These are phyloP conservation scores for Penicillium coprophilum DNA, from an alignment of 495 filamentous ascomycete genomes.

Conservation along the genomic window DNA sequence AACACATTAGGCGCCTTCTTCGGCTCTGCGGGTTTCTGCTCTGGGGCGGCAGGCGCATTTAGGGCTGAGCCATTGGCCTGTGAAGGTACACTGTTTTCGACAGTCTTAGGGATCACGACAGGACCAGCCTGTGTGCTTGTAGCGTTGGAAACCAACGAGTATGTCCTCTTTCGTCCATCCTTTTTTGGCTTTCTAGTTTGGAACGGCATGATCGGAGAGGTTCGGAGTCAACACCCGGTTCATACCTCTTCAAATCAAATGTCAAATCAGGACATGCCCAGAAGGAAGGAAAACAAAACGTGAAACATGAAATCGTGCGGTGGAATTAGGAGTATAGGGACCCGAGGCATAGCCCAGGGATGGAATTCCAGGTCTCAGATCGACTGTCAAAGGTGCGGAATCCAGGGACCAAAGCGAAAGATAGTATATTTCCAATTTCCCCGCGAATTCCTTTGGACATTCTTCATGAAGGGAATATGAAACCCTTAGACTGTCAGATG, in stretches of 20 bases:
- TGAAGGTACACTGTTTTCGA: constrained; percentile 12
- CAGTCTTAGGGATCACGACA: constrained; percentile 23
- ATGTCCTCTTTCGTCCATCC: constrained; percentile 32
- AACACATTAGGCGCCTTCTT: constrained; percentile 42
- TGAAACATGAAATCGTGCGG: constrained; percentile 20
- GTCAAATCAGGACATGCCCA: constrained; percentile 24
- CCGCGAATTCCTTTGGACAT: constrained; percentile 20
- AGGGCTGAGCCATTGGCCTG: constrained; percentile 16
- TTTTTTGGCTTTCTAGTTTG: constrained; percentile 36
- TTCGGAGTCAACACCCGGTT: constrained; percentile 16
- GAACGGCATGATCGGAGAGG: constrained; percentile 33
- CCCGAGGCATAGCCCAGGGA: constrained; percentile 28
- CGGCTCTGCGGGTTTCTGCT: constrained; percentile 20
- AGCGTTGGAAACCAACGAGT: constrained; percentile 31
- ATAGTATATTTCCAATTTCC: constrained; percentile 25
- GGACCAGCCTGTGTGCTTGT: constrained; percentile 25
- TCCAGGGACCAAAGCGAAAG: constrained; percentile 20
- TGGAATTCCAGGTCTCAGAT: constrained; percentile 26
- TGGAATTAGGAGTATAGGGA: constrained; percentile 16
- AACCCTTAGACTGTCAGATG: constrained; percentile 7
- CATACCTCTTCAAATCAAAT: constrained; percentile 19
- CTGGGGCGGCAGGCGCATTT: constrained; percentile 18
- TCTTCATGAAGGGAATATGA: constrained; percentile 17
- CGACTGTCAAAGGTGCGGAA: constrained; percentile 18
- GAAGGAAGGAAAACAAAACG: constrained; percentile 6